Percentiles rank a stretch among this genome's conserved stretches.
Conservation (phyloP, 2,329 filamentous ascomycete genomes). For the Penicillium concentricum region DNA sequence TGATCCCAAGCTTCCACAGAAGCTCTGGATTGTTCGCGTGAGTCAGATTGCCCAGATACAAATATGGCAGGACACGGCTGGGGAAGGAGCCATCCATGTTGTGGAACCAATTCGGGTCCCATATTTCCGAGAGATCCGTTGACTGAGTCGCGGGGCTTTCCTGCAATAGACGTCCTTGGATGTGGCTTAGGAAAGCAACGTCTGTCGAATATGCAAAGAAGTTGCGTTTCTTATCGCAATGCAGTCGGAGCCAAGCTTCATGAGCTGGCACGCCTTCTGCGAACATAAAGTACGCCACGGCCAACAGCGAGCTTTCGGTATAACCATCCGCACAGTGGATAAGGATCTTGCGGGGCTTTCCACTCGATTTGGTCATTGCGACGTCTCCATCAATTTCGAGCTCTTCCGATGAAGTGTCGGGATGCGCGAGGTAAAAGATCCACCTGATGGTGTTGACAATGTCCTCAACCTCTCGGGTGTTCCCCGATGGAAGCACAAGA, state of each 20-base stretch:
- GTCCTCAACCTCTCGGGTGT: slow-evolving; percentile 76
- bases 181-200: slow-evolving; percentile 73
- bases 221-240: slow-evolving; percentile 77
- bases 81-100: slow-evolving; percentile 87
- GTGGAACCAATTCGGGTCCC: slow-evolving; percentile 74
- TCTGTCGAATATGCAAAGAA: slow-evolving; percentile 96
- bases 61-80: slow-evolving; percentile 83
- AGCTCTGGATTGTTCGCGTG: slow-evolving; percentile 94
- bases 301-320: slow-evolving; percentile 87
- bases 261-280: slow-evolving; percentile 77
- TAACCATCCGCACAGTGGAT: slow-evolving; percentile 96
- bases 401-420: slow-evolving; percentile 41
- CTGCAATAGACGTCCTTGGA: slow-evolving; percentile 72
- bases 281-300: slow-evolving; percentile 90
- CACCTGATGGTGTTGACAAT: slow-evolving; percentile 85
- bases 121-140: slow-evolving; percentile 25
- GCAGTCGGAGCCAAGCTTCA: slow-evolving; percentile 82
- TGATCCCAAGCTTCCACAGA: slow-evolving; percentile 75
- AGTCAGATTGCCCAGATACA: slow-evolving; percentile 91
- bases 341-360: slow-evolving; percentile 66
- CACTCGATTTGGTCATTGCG: slow-evolving; percentile 46
- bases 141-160: slow-evolving; percentile 36
- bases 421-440: slow-evolving; percentile 81
- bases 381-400: slow-evolving; percentile 57
- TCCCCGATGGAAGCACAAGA: slow-evolving; percentile 80